These are phyloP conservation scores for Tolypocladium pustulatum DNA, from an alignment of 2,329 filamentous ascomycete genomes.

Conservation along the genomic window DNA sequence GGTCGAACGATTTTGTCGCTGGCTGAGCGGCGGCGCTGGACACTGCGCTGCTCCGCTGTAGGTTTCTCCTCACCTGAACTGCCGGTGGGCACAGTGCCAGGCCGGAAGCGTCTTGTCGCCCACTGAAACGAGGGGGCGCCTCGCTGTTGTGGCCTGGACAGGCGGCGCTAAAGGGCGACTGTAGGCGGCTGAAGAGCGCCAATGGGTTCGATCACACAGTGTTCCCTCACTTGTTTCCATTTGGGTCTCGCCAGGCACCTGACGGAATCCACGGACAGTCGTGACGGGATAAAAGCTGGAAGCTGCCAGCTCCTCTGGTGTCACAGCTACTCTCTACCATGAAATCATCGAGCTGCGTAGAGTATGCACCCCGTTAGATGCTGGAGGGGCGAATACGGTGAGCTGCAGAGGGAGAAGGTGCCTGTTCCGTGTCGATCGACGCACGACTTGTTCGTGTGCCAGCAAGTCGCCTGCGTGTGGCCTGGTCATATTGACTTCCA, in stretches of 20 bases:
- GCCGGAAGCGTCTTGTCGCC: not conserved
- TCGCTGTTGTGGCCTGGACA: not conserved
- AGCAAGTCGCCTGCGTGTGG: not conserved
- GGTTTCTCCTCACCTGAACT: not conserved
- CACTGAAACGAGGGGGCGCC: not conserved
- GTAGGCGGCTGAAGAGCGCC: not conserved
- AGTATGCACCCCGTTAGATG: not conserved
- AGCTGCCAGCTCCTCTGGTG: not conserved
- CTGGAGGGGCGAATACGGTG: not conserved
- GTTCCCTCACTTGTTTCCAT: not conserved
- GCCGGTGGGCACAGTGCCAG: not conserved
- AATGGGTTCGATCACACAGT: not conserved
- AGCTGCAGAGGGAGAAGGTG: not conserved
- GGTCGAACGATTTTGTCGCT: conserved; percentile 30
- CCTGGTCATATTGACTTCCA: not conserved
- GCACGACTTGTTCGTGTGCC: not conserved
- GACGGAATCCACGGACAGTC: not conserved
- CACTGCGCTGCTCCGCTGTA: not conserved
- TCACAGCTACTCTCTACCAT: not conserved
- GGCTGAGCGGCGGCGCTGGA: conserved; percentile 5
- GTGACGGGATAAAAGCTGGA: not conserved
- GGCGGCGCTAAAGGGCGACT: not conserved
- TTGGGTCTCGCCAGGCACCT: not conserved
- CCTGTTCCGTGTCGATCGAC: not conserved
- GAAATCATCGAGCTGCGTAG: not conserved